Base-by-base conservation (phyloP, 805 yeast species). In the Myxozyma vanderwaltii region DNA sequence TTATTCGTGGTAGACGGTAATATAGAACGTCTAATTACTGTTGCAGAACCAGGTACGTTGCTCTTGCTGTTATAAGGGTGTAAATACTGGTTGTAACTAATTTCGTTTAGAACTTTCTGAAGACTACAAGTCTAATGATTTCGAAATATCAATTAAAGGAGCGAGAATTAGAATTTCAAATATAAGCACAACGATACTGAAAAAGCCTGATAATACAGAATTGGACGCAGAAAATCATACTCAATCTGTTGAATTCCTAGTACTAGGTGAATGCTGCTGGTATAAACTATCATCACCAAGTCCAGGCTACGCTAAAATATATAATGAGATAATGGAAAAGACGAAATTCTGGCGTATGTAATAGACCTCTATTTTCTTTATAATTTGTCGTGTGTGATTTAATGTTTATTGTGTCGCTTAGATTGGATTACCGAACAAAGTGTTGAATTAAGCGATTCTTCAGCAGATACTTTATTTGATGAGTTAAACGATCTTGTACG, bases 201-300 rank as follows among this genome's bases (percentile, higher is more conserved):
- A 44, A 39, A 15, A 23, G 33, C 10, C 12, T 2, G 57, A 46
- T 15, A 10, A 29, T 7, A 10, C 6, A 29, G 33, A 29, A 29
- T n/a, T n/a, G n/a, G n/a, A n/a, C n/a, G 15, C 12, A n/a, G 31
- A 23, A 50, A 19, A 27, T 31, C 29, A 13, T 8, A 38, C 41
- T 15, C 26, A 23, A 1, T 23, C 19, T 19, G 35, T 62, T 6
- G 58, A 60, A 7, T 51, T 60, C 27, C 53, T 44, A 39, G 40
- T 60, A 21, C 50, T 62, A n/a, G 64, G 64, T 2, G 58, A 59
- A 24, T 15, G 46, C 1, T 53, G 58, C 8, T 62, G 65, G 65
- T 62, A 59, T 23, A 33, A 26, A 17, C 47, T 57, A 29, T 7
- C 35, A 19, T 45, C 58, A 13, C 58, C 65, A 29, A 24, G 40